A percentile compares a stretch with the other conserved stretches of the same genome.
These are phyloP conservation scores for Odontarrhena argentea DNA, from an alignment of 345 rosid species.

Conservation along the genomic window DNA sequence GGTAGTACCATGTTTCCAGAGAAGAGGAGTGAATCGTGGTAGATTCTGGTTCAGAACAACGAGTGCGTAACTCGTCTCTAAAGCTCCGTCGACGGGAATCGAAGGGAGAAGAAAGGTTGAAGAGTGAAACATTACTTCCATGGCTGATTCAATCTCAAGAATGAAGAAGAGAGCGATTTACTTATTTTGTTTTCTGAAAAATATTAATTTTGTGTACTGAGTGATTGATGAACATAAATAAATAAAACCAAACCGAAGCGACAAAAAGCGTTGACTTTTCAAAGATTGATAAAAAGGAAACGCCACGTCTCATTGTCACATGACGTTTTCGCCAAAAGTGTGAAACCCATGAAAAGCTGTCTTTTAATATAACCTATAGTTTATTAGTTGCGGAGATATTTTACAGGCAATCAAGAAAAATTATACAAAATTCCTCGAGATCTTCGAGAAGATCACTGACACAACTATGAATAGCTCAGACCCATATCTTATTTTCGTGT, in stretches of 20 bases:
- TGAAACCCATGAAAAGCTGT: neutral
- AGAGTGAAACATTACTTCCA: slow-evolving; percentile 76
- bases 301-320: slow-evolving; percentile 20
- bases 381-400: no score
- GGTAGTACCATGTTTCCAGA: slow-evolving; percentile 85
- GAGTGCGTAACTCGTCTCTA: slow-evolving; percentile 56
- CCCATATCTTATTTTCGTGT: no score
- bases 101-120: slow-evolving; percentile 72
- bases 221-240: neutral
- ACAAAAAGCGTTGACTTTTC: slow-evolving; percentile 29
- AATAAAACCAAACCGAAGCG: neutral
- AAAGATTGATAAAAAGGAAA: neutral
- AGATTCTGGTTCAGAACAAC: slow-evolving; percentile 75
- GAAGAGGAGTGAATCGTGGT: slow-evolving; percentile 75
- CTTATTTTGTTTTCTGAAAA: neutral
- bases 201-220: neutral
- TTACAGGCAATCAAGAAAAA: no score
- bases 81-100: slow-evolving; percentile 34
- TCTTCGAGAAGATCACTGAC: no score
- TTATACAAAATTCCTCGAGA: no score
- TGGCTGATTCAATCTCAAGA: slow-evolving; percentile 22
- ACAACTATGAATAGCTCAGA: no score
- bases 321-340: neutral
- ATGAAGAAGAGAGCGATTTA: neutral
- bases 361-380: neutral